Evolutionary conservation across 164 flowering plant species (phyloP).

Genomic region (Vitis riparia): DNA sequence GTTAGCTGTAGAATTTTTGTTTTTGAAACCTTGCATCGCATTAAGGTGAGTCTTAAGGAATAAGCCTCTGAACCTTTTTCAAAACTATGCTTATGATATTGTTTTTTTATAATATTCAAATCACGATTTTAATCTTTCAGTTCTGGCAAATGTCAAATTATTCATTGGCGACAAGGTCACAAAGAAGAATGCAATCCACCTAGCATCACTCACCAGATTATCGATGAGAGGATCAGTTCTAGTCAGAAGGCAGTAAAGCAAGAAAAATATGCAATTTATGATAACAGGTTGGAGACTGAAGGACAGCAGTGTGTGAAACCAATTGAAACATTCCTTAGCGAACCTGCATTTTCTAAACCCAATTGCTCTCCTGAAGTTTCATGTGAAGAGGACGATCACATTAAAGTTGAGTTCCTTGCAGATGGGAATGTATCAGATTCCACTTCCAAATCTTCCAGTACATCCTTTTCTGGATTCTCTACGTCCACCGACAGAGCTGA

Average conservation of each 20-base stretch:
- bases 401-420: slow-evolving; percentile 19
- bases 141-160: slow-evolving; percentile 28
- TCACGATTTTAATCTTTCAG: slow-evolving; percentile 14
- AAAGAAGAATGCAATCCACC: slow-evolving; percentile 22
- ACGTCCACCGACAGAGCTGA: slow-evolving; percentile 19
- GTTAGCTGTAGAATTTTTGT: too few species aligned
- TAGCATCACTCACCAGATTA: background rate
- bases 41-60: too few species aligned
- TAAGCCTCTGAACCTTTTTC: too few species aligned
- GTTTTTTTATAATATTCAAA: background rate
- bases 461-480: slow-evolving; percentile 33
- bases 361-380: background rate
- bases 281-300: slow-evolving; percentile 6
- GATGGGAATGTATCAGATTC: slow-evolving; percentile 20
- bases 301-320: slow-evolving; percentile 1
- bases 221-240: slow-evolving; percentile 2
- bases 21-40: too few species aligned
- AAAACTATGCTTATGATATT: background rate
- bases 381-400: slow-evolving; percentile 10
- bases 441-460: slow-evolving; percentile 24
- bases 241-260: slow-evolving; percentile 12
- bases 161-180: slow-evolving; percentile 29
- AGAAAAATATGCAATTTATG: slow-evolving; percentile 7
- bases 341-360: slow-evolving; percentile 5
- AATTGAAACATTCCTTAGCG: slow-evolving; percentile 8